Evolutionary conservation across 2,329 filamentous ascomycete genomes (phyloP).

Genomic region (Verruconis gallopava): DNA sequence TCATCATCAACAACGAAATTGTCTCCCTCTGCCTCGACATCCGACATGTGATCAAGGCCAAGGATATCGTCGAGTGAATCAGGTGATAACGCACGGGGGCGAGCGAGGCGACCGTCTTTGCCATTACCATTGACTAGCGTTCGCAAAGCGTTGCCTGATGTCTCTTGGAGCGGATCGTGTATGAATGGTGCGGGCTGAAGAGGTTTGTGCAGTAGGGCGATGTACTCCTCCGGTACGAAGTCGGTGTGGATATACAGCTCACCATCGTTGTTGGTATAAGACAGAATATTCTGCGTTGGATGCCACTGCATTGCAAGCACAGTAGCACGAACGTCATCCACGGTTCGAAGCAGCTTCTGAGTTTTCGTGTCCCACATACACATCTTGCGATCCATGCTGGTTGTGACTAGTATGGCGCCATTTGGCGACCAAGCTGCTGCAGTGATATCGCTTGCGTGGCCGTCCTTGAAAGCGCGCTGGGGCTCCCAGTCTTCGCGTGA

Average conservation of each 20-base stretch:
- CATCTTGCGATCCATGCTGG: conserved; percentile 47
- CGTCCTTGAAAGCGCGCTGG: conserved; percentile 64
- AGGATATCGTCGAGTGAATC: conserved; percentile 79
- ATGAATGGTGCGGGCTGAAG: conserved; percentile 74
- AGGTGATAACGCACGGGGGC: conserved; percentile 46
- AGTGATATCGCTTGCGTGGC: conserved; percentile 74
- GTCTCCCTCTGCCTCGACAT: conserved; percentile 44
- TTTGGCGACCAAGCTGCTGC: conserved; percentile 90
- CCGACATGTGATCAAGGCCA: conserved; percentile 42
- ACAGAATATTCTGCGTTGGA: conserved; percentile 72
- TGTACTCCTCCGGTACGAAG: conserved; percentile 40
- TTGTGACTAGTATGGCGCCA: conserved; percentile 66
- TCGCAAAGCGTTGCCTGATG: conserved; percentile 51
- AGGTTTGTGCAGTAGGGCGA: conserved; percentile 35
- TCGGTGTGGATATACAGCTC: conserved; percentile 83
- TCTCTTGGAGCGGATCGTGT: conserved; percentile 62
- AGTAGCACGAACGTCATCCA: conserved; percentile 50
- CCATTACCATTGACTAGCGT: conserved; percentile 37
- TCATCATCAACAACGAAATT: conserved; percentile 94
- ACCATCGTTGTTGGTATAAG: conserved; percentile 85
- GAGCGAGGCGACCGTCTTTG: conserved; percentile 37
- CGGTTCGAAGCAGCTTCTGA: conserved; percentile 64
- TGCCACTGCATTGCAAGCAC: conserved; percentile 87
- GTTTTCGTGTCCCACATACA: conserved; percentile 82
- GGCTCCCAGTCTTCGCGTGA: conserved; percentile 85